Evolutionary conservation across 1,284 basidiomycete species (phyloP), one percentile per base, ranked within the genome.

Genomic region (Caloboletus firmus): DNA sequence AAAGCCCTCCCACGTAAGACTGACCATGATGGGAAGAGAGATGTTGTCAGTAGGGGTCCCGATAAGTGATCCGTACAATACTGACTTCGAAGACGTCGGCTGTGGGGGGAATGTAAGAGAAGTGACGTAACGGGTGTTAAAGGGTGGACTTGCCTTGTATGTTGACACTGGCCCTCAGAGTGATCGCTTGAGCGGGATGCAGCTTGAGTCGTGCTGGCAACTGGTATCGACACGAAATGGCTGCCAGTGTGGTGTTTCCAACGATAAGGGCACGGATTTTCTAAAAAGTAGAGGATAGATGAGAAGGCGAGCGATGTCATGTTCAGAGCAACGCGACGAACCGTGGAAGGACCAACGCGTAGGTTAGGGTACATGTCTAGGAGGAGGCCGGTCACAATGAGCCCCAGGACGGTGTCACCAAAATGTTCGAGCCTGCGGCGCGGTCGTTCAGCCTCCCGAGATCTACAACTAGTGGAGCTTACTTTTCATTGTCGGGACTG

Each of bases 401-500:
- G 69, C 17, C 81, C 81, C 1, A 91, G 74, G 28, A 91, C 87
- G 7, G 81, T 75, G 62, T 91, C 88, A 0, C 89, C 88, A 4
- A 90, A 72, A 67, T 88, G 85, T 64, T 91, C 88, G 51, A 80
- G 78, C 65, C 88, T 91, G 62, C 20, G 24, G 45, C 10, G 20
- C 7, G 15, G 31, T 4, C 3, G 28, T 10, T 54, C 18, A 46
- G 52, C 3, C 3, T 32, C 12, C 2, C 7, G 49, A n/a, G 7
- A 22, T 5, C 5, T 22, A 46, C 3, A 17, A n/a, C 8, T 1
- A 31, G 22, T 35, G 8, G 7, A 17, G 49, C 59, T 30, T 24
- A 89, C 88, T 82, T 84, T 72, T 91, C 88, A 59, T 91, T 89
- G 63, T 91, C 88, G 11, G 86, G 88, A 50, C 85, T 85, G 4